These are phyloP conservation scores for Dunaliella sp. DNA, from an alignment of 139 green algal species.

Conservation along the genomic window DNA sequence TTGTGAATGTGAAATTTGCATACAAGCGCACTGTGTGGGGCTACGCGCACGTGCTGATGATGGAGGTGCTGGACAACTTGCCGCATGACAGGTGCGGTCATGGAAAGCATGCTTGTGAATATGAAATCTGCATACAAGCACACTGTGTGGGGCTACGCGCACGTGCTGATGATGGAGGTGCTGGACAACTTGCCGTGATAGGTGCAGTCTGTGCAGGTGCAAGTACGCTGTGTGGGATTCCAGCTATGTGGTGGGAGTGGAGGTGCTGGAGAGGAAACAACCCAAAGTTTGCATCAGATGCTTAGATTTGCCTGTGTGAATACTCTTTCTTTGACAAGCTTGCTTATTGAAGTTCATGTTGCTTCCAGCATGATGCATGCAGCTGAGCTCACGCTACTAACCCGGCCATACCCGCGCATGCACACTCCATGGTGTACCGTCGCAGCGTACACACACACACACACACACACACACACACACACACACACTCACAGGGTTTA, in stretches of 20 bases:
- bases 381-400: too few relatives aligned
- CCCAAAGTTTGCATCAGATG: too few relatives aligned
- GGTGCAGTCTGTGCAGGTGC: constrained; percentile 21
- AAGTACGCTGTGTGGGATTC: too few relatives aligned
- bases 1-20: constrained; percentile 13
- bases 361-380: background rate
- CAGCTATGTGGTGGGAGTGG: too few relatives aligned
- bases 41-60: constrained; percentile 61
- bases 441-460: too few relatives aligned
- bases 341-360: background rate
- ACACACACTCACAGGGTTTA: constrained; percentile 25
- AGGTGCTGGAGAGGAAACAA: too few relatives aligned
- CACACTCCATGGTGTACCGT: too few relatives aligned
- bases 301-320: too few relatives aligned
- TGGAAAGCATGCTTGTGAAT: background rate
- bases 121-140: too few relatives aligned
- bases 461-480: too few relatives aligned
- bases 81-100: constrained; percentile 59
- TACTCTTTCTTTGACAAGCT: too few relatives aligned
- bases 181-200: constrained; percentile 84
- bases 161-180: constrained; percentile 78
- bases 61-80: constrained; percentile 91
- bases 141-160: constrained; percentile 37
- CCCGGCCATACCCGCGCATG: too few relatives aligned
- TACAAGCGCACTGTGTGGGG: constrained; percentile 18